These are phyloP conservation scores for Pseudomassariella vexata DNA, from an alignment of 2,329 filamentous ascomycete species.

Conservation along the genomic window DNA sequence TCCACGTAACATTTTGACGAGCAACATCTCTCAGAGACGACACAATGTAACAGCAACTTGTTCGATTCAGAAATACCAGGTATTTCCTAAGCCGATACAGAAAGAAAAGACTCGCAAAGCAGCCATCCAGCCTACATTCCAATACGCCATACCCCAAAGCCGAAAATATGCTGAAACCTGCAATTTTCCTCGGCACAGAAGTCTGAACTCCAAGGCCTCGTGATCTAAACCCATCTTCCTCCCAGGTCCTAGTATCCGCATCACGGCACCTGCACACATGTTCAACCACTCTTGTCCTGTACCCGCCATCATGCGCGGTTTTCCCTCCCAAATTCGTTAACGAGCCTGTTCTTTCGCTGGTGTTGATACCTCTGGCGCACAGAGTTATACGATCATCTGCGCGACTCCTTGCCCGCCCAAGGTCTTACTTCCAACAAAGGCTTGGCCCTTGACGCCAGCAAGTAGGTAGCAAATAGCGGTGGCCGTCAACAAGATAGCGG, in stretches of 20 bases:
- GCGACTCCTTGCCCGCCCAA: conserved; percentile 89
- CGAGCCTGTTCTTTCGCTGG: too few relatives aligned
- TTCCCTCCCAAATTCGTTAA: too few relatives aligned
- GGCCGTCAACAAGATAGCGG: conserved; percentile 73
- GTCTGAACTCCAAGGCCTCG: neutral
- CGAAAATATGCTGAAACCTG: conserved; percentile 11
- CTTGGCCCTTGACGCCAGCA: conserved; percentile 76
- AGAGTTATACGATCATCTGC: conserved; percentile 86
- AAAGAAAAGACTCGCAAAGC: conserved; percentile 8
- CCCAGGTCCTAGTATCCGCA: too few relatives aligned
- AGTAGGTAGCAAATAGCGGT: conserved; percentile 76
- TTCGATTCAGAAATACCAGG: conserved; percentile 13
- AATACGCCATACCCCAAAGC: conserved; percentile 16
- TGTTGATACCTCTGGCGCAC: too few relatives aligned
- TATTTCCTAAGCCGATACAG: conserved; percentile 6
- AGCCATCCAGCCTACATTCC: conserved; percentile 8
- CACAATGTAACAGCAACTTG: too few relatives aligned
- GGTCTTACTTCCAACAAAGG: conserved; percentile 90
- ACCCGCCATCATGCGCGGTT: too few relatives aligned
- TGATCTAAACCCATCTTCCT: too few relatives aligned
- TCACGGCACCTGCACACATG: too few relatives aligned
- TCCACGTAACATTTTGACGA: too few relatives aligned
- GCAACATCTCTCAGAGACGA: too few relatives aligned
- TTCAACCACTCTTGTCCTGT: too few relatives aligned
- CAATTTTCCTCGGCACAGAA: conserved; percentile 8